Conservation (phyloP, 2,329 filamentous ascomycete species). For the Ophiostoma sp. region DNA sequence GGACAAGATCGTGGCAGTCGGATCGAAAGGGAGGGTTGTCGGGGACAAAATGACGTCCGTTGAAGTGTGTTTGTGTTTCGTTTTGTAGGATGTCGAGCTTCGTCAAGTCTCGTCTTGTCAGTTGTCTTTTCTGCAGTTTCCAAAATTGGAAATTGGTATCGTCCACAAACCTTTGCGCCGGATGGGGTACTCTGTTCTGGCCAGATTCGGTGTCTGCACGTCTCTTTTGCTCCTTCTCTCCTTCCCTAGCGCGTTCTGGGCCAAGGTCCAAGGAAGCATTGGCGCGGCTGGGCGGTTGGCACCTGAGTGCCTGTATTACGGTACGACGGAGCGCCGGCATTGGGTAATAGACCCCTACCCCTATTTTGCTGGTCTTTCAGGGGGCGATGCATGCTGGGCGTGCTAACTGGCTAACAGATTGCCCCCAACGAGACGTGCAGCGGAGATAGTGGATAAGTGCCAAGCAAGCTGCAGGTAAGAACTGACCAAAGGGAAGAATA, state of each 20-base stretch:
- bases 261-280: neutral
- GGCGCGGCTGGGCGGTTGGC: neutral
- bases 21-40: neutral
- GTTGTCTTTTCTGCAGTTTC: neutral
- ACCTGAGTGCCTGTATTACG: neutral
- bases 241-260: neutral
- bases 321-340: neutral
- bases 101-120: neutral
- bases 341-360: neutral
- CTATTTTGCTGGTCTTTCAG: neutral
- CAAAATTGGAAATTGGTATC: conserved; percentile 1
- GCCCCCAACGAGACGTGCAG: neutral
- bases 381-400: neutral
- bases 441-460: neutral
- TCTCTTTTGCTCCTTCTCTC: neutral
- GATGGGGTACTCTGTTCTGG: neutral
- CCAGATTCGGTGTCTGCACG: neutral
- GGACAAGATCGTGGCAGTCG: neutral
- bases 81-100: neutral
- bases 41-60: too few species aligned
- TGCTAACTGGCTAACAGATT: neutral
- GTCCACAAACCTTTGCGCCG: conserved; percentile 3
- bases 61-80: neutral
- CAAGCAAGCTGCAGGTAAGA: conserved; percentile 11
- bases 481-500: neutral